Evolutionary conservation across 177 flowering plant species (phyloP).

Genomic region (Vitis hybrid): DNA sequence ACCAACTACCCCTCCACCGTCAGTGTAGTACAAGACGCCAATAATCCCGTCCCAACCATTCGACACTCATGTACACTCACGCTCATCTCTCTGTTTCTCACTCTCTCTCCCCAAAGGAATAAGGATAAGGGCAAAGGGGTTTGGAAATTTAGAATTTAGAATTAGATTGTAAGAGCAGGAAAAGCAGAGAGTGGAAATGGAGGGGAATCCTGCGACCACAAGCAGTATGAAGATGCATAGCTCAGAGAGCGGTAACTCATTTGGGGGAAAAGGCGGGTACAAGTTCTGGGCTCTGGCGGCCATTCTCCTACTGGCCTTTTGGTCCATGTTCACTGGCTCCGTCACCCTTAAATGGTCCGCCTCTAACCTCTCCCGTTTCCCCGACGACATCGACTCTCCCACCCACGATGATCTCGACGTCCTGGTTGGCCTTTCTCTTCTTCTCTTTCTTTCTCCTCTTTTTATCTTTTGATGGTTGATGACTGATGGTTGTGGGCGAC

Average conservation of each 20-base stretch:
- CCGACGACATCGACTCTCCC: slow-evolving; percentile 24
- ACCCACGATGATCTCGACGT: slow-evolving; percentile 44
- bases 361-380: slow-evolving; percentile 22
- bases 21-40: too few relatives aligned
- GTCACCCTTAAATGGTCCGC: slow-evolving; percentile 53
- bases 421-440: slow-evolving; percentile 24
- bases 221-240: slow-evolving; percentile 7
- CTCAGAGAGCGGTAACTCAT: slow-evolving; percentile 4
- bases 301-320: slow-evolving; percentile 43
- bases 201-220: neutral
- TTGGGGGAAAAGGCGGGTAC: slow-evolving; percentile 30
- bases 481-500: neutral
- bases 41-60: too few relatives aligned
- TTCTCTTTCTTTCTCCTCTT: slow-evolving; percentile 5
- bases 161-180: too few relatives aligned
- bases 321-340: slow-evolving; percentile 63
- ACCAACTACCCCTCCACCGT: too few relatives aligned
- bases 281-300: slow-evolving; percentile 53
- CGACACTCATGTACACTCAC: too few relatives aligned
- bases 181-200: too few relatives aligned
- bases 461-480: neutral
- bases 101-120: too few relatives aligned
- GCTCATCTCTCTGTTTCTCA: too few relatives aligned
- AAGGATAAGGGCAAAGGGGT: too few relatives aligned
- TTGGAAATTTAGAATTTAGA: too few relatives aligned